Conservation (phyloP, 2,329 filamentous ascomycete species). For the Stemphylium beticola region DNA sequence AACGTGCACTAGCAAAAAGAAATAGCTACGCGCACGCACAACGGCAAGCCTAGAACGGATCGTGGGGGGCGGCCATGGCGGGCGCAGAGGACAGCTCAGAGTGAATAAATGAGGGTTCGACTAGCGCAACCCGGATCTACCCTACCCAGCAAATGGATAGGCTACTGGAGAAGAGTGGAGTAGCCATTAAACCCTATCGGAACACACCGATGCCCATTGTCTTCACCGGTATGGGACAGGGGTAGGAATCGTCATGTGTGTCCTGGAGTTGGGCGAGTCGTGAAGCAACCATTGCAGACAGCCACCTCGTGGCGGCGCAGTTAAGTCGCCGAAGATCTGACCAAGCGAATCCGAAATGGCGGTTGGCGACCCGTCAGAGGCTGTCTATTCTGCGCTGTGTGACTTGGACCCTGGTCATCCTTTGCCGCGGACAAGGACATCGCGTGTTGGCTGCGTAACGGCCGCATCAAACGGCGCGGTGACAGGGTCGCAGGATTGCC, state of each 20-base stretch:
- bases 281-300: slow-evolving; percentile 4
- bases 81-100: slow-evolving; percentile 16
- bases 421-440: slow-evolving; percentile 14
- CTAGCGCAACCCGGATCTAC: slow-evolving; percentile 24
- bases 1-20: slow-evolving; percentile 5
- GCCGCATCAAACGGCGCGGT: slow-evolving; percentile 29
- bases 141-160: slow-evolving; percentile 14
- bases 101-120: slow-evolving; percentile 20
- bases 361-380: slow-evolving; percentile 9
- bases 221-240: slow-evolving; percentile 11
- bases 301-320: slow-evolving; percentile 15
- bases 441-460: slow-evolving; percentile 26
- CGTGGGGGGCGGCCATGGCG: slow-evolving; percentile 15
- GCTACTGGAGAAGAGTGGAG: slow-evolving; percentile 23
- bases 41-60: slow-evolving; percentile 12
- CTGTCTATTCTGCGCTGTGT: slow-evolving; percentile 14
- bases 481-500: slow-evolving; percentile 28
- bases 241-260: neutral
- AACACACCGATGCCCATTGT: slow-evolving; percentile 1
- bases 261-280: slow-evolving; percentile 3
- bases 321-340: slow-evolving; percentile 5
- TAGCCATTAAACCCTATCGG: slow-evolving; percentile 9
- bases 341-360: slow-evolving; percentile 19
- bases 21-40: neutral
- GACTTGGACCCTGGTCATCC: slow-evolving; percentile 14